Evolutionary conservation across 768 basidiomycete species (phyloP).

Genomic region (Amanita inopinata): DNA sequence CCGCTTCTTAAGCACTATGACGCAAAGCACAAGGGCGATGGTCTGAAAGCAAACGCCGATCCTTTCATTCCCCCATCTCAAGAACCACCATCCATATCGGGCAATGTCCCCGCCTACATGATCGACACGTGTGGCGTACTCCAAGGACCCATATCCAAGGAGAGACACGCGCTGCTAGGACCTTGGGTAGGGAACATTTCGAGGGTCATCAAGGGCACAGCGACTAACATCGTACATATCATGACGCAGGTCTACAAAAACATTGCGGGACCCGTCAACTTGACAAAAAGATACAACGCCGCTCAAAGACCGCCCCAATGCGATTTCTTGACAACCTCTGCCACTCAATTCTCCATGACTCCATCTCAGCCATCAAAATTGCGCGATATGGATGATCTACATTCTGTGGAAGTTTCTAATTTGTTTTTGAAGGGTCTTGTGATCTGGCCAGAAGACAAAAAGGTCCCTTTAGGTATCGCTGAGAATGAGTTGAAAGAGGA

Average conservation of each 20-base stretch:
- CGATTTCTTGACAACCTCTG: conserved; percentile 37
- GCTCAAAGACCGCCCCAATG: conserved; percentile 25
- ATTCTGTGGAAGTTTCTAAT: conserved; percentile 37
- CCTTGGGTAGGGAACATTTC: conserved; percentile 37
- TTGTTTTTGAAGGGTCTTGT: conserved; percentile 39
- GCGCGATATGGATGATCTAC: conserved; percentile 33
- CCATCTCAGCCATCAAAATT: conserved; percentile 30
- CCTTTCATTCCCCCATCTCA: conserved; percentile 24
- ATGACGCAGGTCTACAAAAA: conserved; percentile 15
- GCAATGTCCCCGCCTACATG: conserved; percentile 39
- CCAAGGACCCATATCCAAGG: conserved; percentile 36
- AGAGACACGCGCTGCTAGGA: conserved; percentile 40
- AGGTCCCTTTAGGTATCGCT: too few relatives aligned
- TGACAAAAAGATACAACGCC: conserved; percentile 33
- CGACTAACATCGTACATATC: neutral
- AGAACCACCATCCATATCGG: conserved; percentile 29
- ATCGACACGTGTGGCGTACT: conserved; percentile 33
- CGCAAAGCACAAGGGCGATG: conserved; percentile 24
- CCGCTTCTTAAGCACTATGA: conserved; percentile 44
- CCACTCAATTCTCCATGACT: conserved; percentile 29
- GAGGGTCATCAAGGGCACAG: neutral
- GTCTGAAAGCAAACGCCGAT: conserved; percentile 25
- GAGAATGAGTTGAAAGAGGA: neutral
- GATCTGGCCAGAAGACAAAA: conserved; percentile 27
- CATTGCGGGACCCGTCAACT: conserved; percentile 19